Conservation (phyloP, 352 stramenopile species). For the Phytophthora litchii region DNA sequence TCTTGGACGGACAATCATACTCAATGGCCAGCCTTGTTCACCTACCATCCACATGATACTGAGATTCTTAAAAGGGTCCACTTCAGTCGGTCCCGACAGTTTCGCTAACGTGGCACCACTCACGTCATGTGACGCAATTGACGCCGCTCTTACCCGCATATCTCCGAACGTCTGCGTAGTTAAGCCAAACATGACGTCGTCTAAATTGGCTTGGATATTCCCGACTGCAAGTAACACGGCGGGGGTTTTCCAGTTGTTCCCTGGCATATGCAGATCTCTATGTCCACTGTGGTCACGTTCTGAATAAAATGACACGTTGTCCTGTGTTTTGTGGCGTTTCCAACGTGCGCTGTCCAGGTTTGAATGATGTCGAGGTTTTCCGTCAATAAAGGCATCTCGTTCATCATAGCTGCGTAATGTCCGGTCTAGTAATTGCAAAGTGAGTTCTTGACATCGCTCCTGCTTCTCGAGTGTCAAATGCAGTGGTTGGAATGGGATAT, state of each 20-base stretch:
- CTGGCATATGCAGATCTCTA: constrained; percentile 16
- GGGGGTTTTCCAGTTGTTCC: constrained; percentile 17
- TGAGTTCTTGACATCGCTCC: constrained; percentile 44
- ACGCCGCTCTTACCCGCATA: constrained; percentile 41
- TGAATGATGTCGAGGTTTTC: constrained; percentile 26
- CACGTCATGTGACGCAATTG: constrained; percentile 39
- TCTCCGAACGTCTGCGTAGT: constrained; percentile 29
- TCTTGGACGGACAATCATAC: constrained; percentile 34
- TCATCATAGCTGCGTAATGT: constrained; percentile 14
- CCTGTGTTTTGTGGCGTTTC: constrained; percentile 40
- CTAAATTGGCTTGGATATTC: constrained; percentile 34
- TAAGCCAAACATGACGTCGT: constrained; percentile 54
- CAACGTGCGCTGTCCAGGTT: constrained; percentile 34
- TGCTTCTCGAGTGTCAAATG: constrained; percentile 39
- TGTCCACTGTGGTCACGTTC: constrained; percentile 22
- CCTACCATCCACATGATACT: constrained; percentile 53
- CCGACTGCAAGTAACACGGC: constrained; percentile 45
- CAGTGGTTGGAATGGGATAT: constrained; percentile 35
- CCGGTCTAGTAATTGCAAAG: constrained; percentile 38
- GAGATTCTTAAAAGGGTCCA: constrained; percentile 45
- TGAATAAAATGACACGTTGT: constrained; percentile 42
- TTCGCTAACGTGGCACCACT: constrained; percentile 39
- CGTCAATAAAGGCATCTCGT: not conserved
- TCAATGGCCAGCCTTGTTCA: constrained; percentile 36
- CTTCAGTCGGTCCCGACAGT: constrained; percentile 34